A percentile compares a stretch with the other conserved stretches of the same genome.
phyloP scores from a whole-genome alignment of 2,329 filamentous ascomycete genomes.

The Ceratocystis diversiconidia region DNA sequence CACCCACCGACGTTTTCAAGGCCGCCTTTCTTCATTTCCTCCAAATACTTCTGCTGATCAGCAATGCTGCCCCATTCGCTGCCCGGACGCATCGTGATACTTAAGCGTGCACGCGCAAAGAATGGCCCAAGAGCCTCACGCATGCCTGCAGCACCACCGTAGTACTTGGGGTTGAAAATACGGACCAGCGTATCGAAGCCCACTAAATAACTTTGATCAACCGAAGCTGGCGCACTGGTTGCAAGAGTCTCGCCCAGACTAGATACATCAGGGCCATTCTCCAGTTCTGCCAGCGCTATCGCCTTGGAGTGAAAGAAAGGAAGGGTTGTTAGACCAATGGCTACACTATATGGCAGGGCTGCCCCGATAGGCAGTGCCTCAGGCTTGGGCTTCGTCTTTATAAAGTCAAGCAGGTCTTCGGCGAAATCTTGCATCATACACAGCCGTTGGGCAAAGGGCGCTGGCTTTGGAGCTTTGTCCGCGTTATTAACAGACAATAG shows the following conservation, averaged over 20 bases:
- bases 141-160: slow-evolving; percentile 25
- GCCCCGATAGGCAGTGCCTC: neutral
- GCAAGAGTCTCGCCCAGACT: neutral
- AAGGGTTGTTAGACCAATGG: slow-evolving; percentile 55
- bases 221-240: slow-evolving; percentile 11
- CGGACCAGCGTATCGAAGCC: slow-evolving; percentile 66
- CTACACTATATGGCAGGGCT: slow-evolving; percentile 28
- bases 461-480: slow-evolving; percentile 52
- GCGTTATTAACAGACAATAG: slow-evolving; percentile 51
- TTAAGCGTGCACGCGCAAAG: slow-evolving; percentile 45
- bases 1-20: slow-evolving; percentile 20
- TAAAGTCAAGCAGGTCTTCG: slow-evolving; percentile 31
- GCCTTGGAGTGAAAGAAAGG: slow-evolving; percentile 66
- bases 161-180: slow-evolving; percentile 61
- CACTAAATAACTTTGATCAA: slow-evolving; percentile 51
- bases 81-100: slow-evolving; percentile 49
- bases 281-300: slow-evolving; percentile 34
- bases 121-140: slow-evolving; percentile 42
- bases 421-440: slow-evolving; percentile 60
- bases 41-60: slow-evolving; percentile 37
- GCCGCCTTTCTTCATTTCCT: slow-evolving; percentile 27
- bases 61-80: slow-evolving; percentile 41
- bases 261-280: slow-evolving; percentile 29
- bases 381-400: neutral
- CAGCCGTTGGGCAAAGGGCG: slow-evolving; percentile 51